Percentiles rank a stretch among this genome's conserved stretches.
Evolutionary conservation across 257 asterid species (phyloP).

Genomic region (Scutellaria barbata): DNA sequence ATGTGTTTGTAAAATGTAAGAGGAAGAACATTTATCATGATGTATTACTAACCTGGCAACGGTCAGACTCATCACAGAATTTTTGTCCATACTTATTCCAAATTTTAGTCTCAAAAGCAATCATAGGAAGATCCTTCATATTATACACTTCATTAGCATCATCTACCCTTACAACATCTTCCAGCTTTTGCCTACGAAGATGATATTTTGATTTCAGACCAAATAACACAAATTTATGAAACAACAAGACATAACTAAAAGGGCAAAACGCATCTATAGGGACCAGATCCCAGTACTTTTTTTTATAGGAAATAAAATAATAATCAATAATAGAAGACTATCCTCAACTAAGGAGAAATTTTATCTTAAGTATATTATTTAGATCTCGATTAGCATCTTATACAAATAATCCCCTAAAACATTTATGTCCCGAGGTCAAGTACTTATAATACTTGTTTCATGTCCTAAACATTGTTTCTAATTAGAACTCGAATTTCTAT

Average conservation of each 20-base stretch:
- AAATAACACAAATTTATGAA: slow-evolving; percentile 7
- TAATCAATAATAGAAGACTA: too few relatives aligned
- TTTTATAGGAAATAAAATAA: not conserved
- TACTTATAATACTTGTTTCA: too few relatives aligned
- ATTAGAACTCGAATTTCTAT: not conserved
- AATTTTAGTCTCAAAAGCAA: slow-evolving; percentile 53
- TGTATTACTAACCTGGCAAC: slow-evolving; percentile 51
- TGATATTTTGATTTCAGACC: slow-evolving; percentile 14
- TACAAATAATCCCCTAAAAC: too few relatives aligned
- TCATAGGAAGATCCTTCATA: slow-evolving; percentile 51
- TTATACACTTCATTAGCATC: slow-evolving; percentile 50
- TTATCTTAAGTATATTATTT: too few relatives aligned
- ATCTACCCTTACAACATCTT: slow-evolving; percentile 46
- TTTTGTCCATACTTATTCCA: slow-evolving; percentile 59
- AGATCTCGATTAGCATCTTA: too few relatives aligned
- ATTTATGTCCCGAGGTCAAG: too few relatives aligned
- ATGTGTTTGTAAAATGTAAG: slow-evolving; percentile 6
- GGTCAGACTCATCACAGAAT: slow-evolving; percentile 36
- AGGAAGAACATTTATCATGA: slow-evolving; percentile 10
- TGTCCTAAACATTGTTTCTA: not conserved
- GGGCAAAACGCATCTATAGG: not conserved
- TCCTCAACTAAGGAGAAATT: too few relatives aligned
- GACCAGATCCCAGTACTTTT: not conserved
- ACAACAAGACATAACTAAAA: slow-evolving; percentile 5
- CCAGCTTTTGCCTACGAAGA: slow-evolving; percentile 57